These are phyloP conservation scores for Phytophthora europaea DNA, from an alignment of 352 stramenopile genomes.

Conservation along the genomic window DNA sequence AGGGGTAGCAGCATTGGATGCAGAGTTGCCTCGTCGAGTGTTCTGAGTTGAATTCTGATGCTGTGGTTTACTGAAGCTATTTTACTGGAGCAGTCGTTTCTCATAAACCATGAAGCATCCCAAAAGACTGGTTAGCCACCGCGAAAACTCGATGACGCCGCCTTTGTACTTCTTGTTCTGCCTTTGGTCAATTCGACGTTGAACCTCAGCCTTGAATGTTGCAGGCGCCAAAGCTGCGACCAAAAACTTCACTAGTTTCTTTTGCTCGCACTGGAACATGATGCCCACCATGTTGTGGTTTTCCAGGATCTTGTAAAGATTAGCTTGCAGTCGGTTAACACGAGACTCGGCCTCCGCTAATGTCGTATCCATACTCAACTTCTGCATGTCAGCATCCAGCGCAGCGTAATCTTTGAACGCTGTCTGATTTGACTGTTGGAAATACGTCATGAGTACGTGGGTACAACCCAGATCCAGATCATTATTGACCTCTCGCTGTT, in stretches of 20 bases:
- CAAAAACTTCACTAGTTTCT: neutral
- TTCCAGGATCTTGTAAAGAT: neutral
- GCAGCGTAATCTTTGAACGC: neutral
- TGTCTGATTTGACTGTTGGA: neutral
- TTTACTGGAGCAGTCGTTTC: neutral
- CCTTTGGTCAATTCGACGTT: neutral
- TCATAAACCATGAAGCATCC: slow-evolving; percentile 3
- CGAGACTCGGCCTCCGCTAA: neutral
- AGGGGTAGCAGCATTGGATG: no score
- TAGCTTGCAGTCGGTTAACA: neutral
- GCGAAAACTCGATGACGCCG: slow-evolving; percentile 1
- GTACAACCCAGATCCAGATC: no score
- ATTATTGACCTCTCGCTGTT: no score
- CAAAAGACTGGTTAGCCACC: neutral
- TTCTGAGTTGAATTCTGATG: neutral
- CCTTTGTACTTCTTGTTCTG: slow-evolving; percentile 1
- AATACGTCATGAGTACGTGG: no score
- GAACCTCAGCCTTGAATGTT: neutral
- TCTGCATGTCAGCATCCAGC: neutral
- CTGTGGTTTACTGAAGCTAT: neutral
- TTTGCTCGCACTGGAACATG: neutral
- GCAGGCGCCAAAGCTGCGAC: neutral
- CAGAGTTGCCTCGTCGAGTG: no score
- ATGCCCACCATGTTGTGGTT: neutral
- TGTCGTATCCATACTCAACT: neutral